Evolutionary conservation across 306 rosid genomes (phyloP), one percentile per base, ranked within the genome.

Genomic region (Trifolium subterraneum): DNA sequence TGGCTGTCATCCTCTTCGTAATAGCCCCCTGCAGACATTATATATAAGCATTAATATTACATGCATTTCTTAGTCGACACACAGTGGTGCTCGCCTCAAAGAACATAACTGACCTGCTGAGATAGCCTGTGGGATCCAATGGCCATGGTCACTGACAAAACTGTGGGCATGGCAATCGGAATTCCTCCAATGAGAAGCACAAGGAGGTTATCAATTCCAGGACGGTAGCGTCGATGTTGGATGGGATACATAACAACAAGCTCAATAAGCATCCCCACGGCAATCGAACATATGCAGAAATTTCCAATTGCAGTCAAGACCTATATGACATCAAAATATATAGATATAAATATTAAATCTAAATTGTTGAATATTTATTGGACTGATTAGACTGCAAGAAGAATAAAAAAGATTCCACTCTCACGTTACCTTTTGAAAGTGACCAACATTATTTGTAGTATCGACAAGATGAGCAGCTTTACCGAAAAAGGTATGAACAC

Each of bases 111-210:
- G 61, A 91, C 98, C 98, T 93, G 98, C 81, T 94, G 98, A 64
- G 98, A 74, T 72, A 94, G 78, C 86, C 98, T 89, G 54, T 94
- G 98, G 58, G 98, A 94, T 51, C 98, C 98, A 73, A 94, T 94
- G 27, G 98, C 98, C 98, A 94, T 94, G 44, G 98, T 94, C 81
- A 94, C 98, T 0, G 98, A 94, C 13, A 94, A 86, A 80, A 94
- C 98, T 8, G 98, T 94, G 23, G 98, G 98, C 98, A 94, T 94
- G 88, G 98, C 98, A 80, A 94, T 94, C 36, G 98, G 98, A 79
- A 94, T 94, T 87, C 98, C 98, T 64, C 98, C 98, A 42, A 94
- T 94, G 62, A 94, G 95, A 86, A 94, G 97, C 47, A 94, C 98
- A 36, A 94, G 97, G 78, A 94, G 91, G 81, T 94, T 94, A 81